phyloP scores from a whole-genome alignment of 768 basidiomycete species.

The Paxillus rubicundulus region DNA sequence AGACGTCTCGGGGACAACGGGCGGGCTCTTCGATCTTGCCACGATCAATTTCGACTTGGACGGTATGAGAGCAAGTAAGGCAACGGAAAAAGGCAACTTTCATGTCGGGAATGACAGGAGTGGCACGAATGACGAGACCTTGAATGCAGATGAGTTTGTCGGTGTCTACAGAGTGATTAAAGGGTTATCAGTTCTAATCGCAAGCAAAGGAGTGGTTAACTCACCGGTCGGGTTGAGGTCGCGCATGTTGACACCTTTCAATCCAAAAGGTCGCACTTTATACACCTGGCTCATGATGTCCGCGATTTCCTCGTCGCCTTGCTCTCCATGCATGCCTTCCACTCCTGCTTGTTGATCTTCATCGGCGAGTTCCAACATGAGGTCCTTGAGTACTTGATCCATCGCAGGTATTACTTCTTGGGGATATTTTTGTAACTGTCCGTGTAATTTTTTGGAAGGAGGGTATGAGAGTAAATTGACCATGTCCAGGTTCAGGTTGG shows the following conservation, averaged over 20 bases:
- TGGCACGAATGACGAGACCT: conserved; percentile 95
- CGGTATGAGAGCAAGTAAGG: conserved; percentile 92
- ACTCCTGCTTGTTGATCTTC: conserved; percentile 67
- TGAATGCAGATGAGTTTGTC: conserved; percentile 97
- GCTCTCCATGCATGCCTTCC: conserved; percentile 72
- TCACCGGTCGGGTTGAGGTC: conserved; percentile 89
- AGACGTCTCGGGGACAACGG: conserved; percentile 91
- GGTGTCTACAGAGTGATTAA: conserved; percentile 60
- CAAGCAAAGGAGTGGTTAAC: conserved; percentile 10
- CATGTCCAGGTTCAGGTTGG: conserved; percentile 89
- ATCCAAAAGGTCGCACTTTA: conserved; percentile 90
- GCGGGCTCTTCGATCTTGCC: conserved; percentile 94
- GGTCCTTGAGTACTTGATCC: conserved; percentile 94
- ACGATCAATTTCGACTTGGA: conserved; percentile 96
- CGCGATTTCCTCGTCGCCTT: conserved; percentile 81
- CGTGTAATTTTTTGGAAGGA: conserved; percentile 75
- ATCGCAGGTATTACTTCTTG: conserved; percentile 97
- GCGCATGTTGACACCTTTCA: conserved; percentile 86
- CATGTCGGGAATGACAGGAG: conserved; percentile 99
- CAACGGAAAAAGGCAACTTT: conserved; percentile 98
- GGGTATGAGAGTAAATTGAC: conserved; percentile 85
- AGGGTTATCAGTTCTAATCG: neutral
- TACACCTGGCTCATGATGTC: conserved; percentile 87
- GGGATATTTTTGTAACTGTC: conserved; percentile 87
- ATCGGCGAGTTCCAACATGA: conserved; percentile 86